A percentile compares a stretch with the other conserved stretches of the same genome.
Conservation (phyloP, 768 basidiomycete genomes). For the Mycena crocata region DNA sequence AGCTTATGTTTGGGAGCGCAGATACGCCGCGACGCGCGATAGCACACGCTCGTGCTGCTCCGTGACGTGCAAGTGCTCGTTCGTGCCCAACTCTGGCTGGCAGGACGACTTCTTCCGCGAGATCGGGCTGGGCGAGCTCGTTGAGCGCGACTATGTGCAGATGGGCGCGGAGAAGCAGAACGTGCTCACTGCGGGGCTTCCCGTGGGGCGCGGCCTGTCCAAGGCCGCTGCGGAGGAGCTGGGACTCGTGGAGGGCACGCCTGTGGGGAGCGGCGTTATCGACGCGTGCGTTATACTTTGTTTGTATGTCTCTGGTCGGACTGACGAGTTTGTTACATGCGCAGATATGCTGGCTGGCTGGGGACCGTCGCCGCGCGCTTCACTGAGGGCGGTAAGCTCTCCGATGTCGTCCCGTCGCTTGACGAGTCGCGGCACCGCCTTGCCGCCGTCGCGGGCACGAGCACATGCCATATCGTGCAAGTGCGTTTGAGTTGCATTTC, state of each 20-base stretch:
- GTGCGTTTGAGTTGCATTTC: constrained; percentile 45
- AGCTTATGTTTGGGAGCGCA: no score
- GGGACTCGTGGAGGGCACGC: constrained; percentile 86
- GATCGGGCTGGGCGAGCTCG: constrained; percentile 84
- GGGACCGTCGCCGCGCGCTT: constrained; percentile 92
- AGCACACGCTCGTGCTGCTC: constrained; percentile 90
- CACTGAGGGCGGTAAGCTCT: constrained; percentile 62
- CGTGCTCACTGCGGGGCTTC: constrained; percentile 85
- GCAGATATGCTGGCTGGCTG: constrained; percentile 94
- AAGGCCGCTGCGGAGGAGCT: constrained; percentile 85
- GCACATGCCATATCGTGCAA: constrained; percentile 95
- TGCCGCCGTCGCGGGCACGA: constrained; percentile 95
- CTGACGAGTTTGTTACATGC: constrained; percentile 1
- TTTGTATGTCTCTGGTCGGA: constrained; percentile 40
- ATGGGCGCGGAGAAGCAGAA: constrained; percentile 76
- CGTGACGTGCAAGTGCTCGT: constrained; percentile 96
- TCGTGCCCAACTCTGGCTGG: constrained; percentile 90
- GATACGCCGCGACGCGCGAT: constrained; percentile 81
- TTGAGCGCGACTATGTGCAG: constrained; percentile 75
- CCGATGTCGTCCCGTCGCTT: constrained; percentile 66
- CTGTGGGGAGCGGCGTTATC: constrained; percentile 94
- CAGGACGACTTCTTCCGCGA: constrained; percentile 85
- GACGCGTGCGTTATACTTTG: constrained; percentile 71
- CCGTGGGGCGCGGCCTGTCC: constrained; percentile 87
- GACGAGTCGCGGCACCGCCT: constrained; percentile 85